Percentiles rank a stretch among this genome's conserved stretches.
These are phyloP conservation scores for Saitozyma sp. DNA, from an alignment of 768 basidiomycete genomes.

Conservation along the genomic window DNA sequence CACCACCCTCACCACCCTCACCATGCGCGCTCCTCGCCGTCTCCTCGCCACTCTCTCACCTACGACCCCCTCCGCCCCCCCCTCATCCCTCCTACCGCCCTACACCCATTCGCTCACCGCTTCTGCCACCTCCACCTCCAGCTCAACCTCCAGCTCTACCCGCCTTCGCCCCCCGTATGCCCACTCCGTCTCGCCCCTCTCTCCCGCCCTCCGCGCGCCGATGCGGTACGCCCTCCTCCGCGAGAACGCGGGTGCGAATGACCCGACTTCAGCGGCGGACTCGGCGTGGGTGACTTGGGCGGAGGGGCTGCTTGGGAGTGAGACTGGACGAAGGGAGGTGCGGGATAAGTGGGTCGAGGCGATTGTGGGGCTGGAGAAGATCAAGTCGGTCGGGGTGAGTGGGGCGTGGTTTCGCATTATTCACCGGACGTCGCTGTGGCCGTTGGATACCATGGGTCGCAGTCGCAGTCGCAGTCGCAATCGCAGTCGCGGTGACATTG, in stretches of 20 bases:
- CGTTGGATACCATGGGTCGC: too few species aligned
- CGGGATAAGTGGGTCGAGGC: constrained; percentile 9
- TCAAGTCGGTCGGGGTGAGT: constrained; percentile 14
- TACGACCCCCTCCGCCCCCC: neutral
- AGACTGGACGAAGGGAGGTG: constrained; percentile 6
- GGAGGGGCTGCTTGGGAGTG: constrained; percentile 8
- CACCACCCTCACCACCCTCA: too few species aligned
- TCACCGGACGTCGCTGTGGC: too few species aligned
- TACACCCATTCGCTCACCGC: constrained; percentile 3
- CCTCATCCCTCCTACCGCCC: constrained; percentile 4
- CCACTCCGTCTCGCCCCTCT: too few species aligned
- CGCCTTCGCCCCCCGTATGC: constrained; percentile 4
- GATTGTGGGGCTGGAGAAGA: constrained; percentile 11
- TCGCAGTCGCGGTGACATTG: too few species aligned
- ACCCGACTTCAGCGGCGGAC: too few species aligned
- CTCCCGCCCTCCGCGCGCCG: neutral
- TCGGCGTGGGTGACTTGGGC: constrained; percentile 8
- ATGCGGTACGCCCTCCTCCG: neutral
- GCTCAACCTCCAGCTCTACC: neutral
- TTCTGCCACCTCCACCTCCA: neutral
- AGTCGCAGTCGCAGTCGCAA: too few species aligned
- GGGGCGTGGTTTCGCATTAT: neutral
- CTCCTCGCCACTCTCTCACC: constrained; percentile 14
- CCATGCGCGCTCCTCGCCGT: constrained; percentile 2
- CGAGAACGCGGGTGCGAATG: neutral